A percentile compares a stretch with the other conserved stretches of the same genome.
Evolutionary conservation across 768 basidiomycete genomes (phyloP).

Genomic region (Omphalotus guepiniiformis): DNA sequence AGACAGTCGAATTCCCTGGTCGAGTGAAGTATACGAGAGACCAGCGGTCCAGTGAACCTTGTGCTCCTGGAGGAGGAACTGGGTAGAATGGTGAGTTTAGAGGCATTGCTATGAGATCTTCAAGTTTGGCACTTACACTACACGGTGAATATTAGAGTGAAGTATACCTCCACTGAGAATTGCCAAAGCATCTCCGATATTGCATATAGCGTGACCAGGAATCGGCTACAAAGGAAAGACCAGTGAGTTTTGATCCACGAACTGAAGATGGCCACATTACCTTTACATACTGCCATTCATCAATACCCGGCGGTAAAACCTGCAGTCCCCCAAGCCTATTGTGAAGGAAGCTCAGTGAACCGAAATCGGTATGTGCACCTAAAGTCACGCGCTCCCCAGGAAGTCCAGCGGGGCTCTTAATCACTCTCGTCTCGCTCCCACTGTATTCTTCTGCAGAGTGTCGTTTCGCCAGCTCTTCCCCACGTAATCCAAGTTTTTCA

Average conservation of each 20-base stretch:
- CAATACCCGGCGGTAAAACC: slow-evolving; percentile 56
- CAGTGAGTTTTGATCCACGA: neutral
- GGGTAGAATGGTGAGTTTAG: slow-evolving; percentile 13
- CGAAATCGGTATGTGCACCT: slow-evolving; percentile 66
- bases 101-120: neutral
- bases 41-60: slow-evolving; percentile 52
- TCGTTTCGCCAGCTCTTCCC: slow-evolving; percentile 30
- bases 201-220: slow-evolving; percentile 55
- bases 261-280: slow-evolving; percentile 30
- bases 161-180: slow-evolving; percentile 63
- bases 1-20: slow-evolving; percentile 47
- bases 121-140: slow-evolving; percentile 36
- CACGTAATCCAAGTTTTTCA: slow-evolving; percentile 35
- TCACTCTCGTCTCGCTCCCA: slow-evolving; percentile 40
- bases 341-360: slow-evolving; percentile 67
- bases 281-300: slow-evolving; percentile 67
- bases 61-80: slow-evolving; percentile 58
- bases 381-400: slow-evolving; percentile 27
- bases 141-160: slow-evolving; percentile 60
- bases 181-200: slow-evolving; percentile 57
- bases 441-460: slow-evolving; percentile 33
- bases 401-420: slow-evolving; percentile 31
- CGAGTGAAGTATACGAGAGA: slow-evolving; percentile 69
- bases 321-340: slow-evolving; percentile 70
- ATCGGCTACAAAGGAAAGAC: slow-evolving; percentile 45